Conservation (phyloP, 148 eudicot genomes). For the Chenopodium quinoa region DNA sequence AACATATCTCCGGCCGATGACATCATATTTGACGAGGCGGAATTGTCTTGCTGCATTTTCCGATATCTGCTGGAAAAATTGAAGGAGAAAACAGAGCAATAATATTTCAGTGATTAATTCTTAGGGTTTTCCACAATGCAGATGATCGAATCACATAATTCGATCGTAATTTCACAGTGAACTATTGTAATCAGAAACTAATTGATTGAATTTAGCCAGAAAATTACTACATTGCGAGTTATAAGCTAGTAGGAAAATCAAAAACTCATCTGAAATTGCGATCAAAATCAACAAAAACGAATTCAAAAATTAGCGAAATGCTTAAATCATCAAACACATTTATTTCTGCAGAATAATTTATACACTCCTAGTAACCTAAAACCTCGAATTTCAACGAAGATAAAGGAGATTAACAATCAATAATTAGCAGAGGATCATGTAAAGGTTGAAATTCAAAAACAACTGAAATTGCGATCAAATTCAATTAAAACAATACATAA, state of each 20-base stretch:
- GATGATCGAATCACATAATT: neutral
- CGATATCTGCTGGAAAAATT: neutral
- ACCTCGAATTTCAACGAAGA: neutral
- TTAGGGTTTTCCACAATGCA: neutral
- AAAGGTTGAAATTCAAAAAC: neutral
- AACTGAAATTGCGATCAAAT: too few relatives aligned
- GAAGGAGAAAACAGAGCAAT: constrained; percentile 2
- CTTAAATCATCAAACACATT: too few relatives aligned
- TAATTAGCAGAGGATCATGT: neutral
- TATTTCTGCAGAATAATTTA: too few relatives aligned
- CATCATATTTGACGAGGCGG: neutral
- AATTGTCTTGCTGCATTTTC: constrained; percentile 20
- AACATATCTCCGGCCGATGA: constrained; percentile 9
- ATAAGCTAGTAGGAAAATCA: neutral
- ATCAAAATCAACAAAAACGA: neutral
- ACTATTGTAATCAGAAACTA: neutral
- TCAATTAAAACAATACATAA: too few relatives aligned
- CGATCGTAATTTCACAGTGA: neutral
- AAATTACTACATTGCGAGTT: neutral
- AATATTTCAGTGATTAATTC: neutral
- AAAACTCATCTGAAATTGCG: neutral
- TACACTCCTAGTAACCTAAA: neutral
- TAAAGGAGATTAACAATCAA: neutral
- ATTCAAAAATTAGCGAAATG: too few relatives aligned
- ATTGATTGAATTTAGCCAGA: neutral